These are phyloP conservation scores for Phaeotremella skinneri DNA, from an alignment of 768 basidiomycete genomes.

Conservation along the genomic window DNA sequence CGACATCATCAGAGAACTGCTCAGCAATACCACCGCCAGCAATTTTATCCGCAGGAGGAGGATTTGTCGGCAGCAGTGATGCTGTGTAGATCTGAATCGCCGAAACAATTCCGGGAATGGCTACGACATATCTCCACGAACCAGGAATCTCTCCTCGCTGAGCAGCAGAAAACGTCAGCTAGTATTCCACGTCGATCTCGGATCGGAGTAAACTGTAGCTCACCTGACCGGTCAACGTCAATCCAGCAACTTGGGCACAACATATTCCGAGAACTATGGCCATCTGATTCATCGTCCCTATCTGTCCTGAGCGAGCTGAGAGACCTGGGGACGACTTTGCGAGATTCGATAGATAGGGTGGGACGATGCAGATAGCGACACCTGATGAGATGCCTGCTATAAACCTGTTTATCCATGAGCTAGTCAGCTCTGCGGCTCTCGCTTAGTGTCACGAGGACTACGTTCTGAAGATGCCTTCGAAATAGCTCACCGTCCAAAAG, in stretches of 20 bases:
- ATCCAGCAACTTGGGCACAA: slow-evolving; percentile 41
- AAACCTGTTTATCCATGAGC: slow-evolving; percentile 24
- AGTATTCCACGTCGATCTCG: neutral
- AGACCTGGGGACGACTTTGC: slow-evolving; percentile 34
- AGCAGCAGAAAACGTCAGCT: neutral
- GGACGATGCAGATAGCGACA: slow-evolving; percentile 45
- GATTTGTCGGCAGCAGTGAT: neutral
- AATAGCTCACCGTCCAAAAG: slow-evolving; percentile 36
- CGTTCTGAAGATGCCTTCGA: too few species aligned
- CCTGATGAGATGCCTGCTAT: slow-evolving; percentile 45
- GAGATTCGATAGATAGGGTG: slow-evolving; percentile 42
- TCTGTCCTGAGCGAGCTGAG: slow-evolving; percentile 33
- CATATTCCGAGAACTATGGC: slow-evolving; percentile 46
- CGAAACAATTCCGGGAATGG: slow-evolving; percentile 39
- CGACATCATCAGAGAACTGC: slow-evolving; percentile 9
- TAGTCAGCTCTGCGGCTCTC: too few species aligned
- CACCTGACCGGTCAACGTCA: slow-evolving; percentile 40
- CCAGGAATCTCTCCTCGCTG: slow-evolving; percentile 47
- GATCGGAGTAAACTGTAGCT: slow-evolving; percentile 10
- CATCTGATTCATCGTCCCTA: slow-evolving; percentile 48
- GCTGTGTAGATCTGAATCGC: slow-evolving; percentile 30
- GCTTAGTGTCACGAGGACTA: too few species aligned
- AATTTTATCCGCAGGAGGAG: neutral
- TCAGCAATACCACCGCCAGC: neutral
- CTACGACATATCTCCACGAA: slow-evolving; percentile 46